phyloP scores from a whole-genome alignment of 176 grass and related monocot genomes.

The Cenchrus fungigraminus region DNA sequence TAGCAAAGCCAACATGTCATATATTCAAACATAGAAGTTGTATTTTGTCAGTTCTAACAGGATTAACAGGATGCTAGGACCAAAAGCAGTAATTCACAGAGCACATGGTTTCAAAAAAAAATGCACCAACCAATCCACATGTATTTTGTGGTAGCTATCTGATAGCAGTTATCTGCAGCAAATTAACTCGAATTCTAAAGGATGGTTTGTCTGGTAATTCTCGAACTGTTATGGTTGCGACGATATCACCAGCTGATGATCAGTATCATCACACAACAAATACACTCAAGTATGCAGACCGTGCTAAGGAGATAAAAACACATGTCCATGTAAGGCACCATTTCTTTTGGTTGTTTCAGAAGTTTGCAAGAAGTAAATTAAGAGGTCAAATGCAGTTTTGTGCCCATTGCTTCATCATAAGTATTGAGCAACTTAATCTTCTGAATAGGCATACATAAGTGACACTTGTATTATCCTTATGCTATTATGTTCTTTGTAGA shows the following conservation, averaged over 20 bases:
- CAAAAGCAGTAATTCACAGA: too few species aligned
- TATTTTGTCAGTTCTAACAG: too few species aligned
- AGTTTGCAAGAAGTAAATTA: conserved; percentile 10
- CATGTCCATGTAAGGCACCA: conserved; percentile 83
- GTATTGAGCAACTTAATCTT: background rate
- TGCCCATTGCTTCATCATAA: background rate
- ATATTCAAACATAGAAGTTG: too few species aligned
- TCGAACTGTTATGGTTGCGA: conserved; percentile 96
- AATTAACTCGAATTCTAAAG: conserved; percentile 98
- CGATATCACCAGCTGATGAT: conserved; percentile 92
- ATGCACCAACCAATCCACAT: too few species aligned
- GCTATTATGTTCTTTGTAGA: conserved; percentile 54
- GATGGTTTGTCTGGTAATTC: conserved; percentile 98
- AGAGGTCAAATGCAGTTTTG: background rate
- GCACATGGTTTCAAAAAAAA: too few species aligned
- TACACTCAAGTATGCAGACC: conserved; percentile 97
- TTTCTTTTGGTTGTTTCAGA: conserved; percentile 22
- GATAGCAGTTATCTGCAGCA: conserved; percentile 65
- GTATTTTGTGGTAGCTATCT: conserved; percentile 30
- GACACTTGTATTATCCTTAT: conserved; percentile 33
- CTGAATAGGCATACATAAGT: background rate
- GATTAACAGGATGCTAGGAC: too few species aligned
- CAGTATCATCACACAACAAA: conserved; percentile 97
- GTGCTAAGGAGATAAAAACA: conserved; percentile 99
- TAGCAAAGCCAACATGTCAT: too few species aligned